phyloP scores from a whole-genome alignment of 768 basidiomycete genomes.

The Leccinum incarnatum region DNA sequence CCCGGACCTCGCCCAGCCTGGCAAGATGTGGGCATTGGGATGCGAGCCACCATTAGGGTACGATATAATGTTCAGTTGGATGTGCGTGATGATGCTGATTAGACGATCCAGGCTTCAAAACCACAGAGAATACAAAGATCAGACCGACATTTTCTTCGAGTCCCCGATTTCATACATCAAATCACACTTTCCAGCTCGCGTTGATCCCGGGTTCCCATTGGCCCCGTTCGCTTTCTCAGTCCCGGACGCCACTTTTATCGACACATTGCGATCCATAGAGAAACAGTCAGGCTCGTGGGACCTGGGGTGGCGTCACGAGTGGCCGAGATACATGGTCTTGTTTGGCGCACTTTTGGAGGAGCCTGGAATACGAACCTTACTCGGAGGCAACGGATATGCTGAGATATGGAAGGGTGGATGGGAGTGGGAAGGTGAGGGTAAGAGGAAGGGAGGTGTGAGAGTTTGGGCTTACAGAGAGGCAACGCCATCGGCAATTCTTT shows the following conservation, averaged over 20 bases:
- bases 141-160: slow-evolving; percentile 78
- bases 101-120: slow-evolving; percentile 40
- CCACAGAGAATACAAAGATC: slow-evolving; percentile 63
- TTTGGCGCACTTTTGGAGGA: slow-evolving; percentile 75
- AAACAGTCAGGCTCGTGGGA: slow-evolving; percentile 16
- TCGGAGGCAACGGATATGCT: slow-evolving; percentile 57
- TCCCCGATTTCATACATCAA: slow-evolving; percentile 66
- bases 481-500: not conserved
- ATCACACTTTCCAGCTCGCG: slow-evolving; percentile 60
- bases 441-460: slow-evolving; percentile 64
- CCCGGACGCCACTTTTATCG: slow-evolving; percentile 39
- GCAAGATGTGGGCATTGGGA: slow-evolving; percentile 76
- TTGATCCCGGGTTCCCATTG: slow-evolving; percentile 62
- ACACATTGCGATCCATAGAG: slow-evolving; percentile 30
- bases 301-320: slow-evolving; percentile 61
- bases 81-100: slow-evolving; percentile 7
- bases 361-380: slow-evolving; percentile 43
- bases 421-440: slow-evolving; percentile 67
- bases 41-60: slow-evolving; percentile 93
- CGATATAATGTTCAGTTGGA: slow-evolving; percentile 26
- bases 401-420: slow-evolving; percentile 66
- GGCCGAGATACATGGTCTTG: slow-evolving; percentile 80
- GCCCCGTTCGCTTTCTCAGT: slow-evolving; percentile 54
- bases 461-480: slow-evolving; percentile 51
- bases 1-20: slow-evolving; percentile 50